Evolutionary conservation across 495 filamentous ascomycete genomes (phyloP).

Genomic region (Xylaria sp.): DNA sequence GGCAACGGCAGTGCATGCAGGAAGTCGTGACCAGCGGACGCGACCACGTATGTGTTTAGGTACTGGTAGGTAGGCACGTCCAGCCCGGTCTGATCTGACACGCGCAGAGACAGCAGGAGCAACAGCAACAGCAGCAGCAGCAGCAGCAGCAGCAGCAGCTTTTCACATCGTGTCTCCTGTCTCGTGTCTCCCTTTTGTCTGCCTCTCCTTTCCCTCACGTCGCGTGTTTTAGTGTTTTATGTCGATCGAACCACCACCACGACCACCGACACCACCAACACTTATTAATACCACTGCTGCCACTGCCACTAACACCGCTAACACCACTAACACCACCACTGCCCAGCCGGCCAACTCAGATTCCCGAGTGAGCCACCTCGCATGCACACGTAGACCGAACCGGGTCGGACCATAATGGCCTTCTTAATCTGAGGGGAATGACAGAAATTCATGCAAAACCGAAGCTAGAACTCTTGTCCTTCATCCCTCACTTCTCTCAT

Average conservation of each 20-base stretch:
- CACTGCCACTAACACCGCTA: background rate
- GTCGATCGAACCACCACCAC: background rate
- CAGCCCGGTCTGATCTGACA: background rate
- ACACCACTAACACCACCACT: too few species aligned
- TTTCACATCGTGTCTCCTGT: background rate
- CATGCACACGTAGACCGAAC: background rate
- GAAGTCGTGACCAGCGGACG: constrained; percentile 9
- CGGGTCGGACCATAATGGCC: background rate
- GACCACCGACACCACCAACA: background rate
- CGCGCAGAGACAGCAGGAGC: background rate
- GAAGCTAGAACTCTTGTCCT: background rate
- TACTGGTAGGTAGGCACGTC: constrained; percentile 4
- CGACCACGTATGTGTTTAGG: constrained; percentile 19
- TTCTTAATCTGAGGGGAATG: background rate
- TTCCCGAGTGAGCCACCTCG: background rate
- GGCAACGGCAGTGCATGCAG: background rate
- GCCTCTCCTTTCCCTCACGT: background rate
- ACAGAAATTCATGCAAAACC: background rate
- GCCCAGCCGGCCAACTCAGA: too few species aligned
- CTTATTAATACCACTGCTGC: too few species aligned
- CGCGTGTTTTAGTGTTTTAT: background rate
- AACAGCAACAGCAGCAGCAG: background rate
- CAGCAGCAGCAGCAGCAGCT: background rate
- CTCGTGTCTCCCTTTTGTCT: background rate
- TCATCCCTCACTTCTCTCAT: background rate